Conservation (phyloP, 257 asterid genomes). For the Penstemon barbatus region DNA sequence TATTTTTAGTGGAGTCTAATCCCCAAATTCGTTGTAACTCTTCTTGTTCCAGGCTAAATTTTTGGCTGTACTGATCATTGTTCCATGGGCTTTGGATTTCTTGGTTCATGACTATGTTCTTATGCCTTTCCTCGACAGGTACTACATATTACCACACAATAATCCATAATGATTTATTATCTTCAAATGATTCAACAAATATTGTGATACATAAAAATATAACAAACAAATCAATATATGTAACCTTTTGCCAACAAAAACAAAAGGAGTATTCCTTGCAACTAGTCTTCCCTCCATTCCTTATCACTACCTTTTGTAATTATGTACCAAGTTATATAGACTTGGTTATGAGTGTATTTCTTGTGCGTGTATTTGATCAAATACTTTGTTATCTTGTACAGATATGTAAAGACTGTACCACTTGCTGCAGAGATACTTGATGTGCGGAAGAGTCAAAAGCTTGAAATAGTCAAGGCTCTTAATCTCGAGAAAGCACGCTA, state of each 20-base stretch:
- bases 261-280: not conserved
- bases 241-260: not conserved
- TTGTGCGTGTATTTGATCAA: constrained; percentile 20
- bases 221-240: not conserved
- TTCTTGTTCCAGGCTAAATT: constrained; percentile 72
- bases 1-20: not conserved
- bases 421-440: constrained; percentile 88
- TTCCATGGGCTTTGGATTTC: constrained; percentile 85
- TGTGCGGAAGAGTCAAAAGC: constrained; percentile 78
- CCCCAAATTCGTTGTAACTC: not conserved
- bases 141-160: constrained; percentile 24
- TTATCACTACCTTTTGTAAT: not conserved
- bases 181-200: too few relatives aligned
- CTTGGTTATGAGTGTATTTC: constrained; percentile 8
- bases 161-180: not conserved
- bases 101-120: constrained; percentile 89
- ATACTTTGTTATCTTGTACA: constrained; percentile 41
- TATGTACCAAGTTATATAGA: not conserved
- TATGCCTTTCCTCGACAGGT: constrained; percentile 99
- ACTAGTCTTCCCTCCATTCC: constrained; percentile 12
- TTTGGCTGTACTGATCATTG: constrained; percentile 74
- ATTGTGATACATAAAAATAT: too few relatives aligned
- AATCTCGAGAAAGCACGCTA: constrained; percentile 84
- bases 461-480: constrained; percentile 75
- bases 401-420: constrained; percentile 93